Evolutionary conservation across 148 eudicot genomes (phyloP).

Genomic region (Fagopyrum homotropicum): DNA sequence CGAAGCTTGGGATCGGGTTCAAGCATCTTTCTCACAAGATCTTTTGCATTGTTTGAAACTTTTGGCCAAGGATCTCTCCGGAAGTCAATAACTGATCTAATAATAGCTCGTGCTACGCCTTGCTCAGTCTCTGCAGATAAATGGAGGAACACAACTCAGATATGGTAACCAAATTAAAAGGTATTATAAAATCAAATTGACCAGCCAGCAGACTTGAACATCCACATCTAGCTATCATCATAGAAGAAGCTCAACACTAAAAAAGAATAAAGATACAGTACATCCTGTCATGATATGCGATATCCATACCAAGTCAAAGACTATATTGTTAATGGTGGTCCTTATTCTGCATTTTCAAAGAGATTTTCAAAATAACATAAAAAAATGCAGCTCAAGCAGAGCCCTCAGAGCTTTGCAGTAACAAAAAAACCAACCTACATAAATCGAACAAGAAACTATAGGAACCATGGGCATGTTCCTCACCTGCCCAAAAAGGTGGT

Average conservation of each 20-base stretch:
- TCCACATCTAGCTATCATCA: not conserved
- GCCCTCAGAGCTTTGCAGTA: not conserved
- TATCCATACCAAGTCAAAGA: not conserved
- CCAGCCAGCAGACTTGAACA: not conserved
- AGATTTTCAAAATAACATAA: not conserved
- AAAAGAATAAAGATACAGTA: too few relatives aligned
- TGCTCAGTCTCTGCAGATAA: slow-evolving; percentile 63
- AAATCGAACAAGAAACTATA: too few relatives aligned
- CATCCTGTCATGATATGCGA: not conserved
- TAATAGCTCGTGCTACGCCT: slow-evolving; percentile 67
- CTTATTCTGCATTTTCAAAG: not conserved
- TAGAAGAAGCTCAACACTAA: not conserved
- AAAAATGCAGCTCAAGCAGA: not conserved
- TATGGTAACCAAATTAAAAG: not conserved
- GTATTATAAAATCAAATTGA: not conserved
- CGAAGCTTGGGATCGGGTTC: slow-evolving; percentile 51
- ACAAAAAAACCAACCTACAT: too few relatives aligned
- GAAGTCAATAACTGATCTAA: slow-evolving; percentile 49
- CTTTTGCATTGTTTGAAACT: slow-evolving; percentile 65
- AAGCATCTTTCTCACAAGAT: slow-evolving; percentile 63
- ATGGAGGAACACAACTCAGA: not conserved
- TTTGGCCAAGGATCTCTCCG: slow-evolving; percentile 68
- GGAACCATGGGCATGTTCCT: slow-evolving; percentile 1
- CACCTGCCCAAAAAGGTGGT: slow-evolving; percentile 70
- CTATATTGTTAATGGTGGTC: not conserved